Evolutionary conservation across 441 rosid species (phyloP), one percentile per base, ranked within the genome.

Genomic region (Breynia disticha): DNA sequence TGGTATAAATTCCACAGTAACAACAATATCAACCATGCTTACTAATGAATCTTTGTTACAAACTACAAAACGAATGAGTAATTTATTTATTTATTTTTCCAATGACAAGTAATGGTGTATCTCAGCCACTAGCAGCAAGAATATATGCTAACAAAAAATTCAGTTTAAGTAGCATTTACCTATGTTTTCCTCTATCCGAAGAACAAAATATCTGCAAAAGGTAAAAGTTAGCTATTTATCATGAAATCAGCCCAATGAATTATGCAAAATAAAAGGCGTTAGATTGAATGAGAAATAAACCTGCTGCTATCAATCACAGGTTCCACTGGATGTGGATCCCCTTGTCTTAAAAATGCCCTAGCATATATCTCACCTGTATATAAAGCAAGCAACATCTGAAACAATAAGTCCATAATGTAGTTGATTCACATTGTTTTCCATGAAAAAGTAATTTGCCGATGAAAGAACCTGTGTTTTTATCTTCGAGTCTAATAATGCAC

Each of bases 251-350:
- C 55, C 49, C 16, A 32, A 59, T 6, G 19, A 54, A 53, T 15
- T 28, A 38, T 37, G 22, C 50, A 65, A 56, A 7, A 17, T 24
- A 38, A 11, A 41, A 50, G 38, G 19, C 44, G 14, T 35, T 42
- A 35, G 49, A 39, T 55, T 62, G 38, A 44, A 45, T 35, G 20
- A 61, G 68, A 67, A 58, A 50, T 54, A 39, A 48, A 50, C 98
- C 98, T 86, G 90, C 98, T 91, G 76, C 98, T 91, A 67, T 91
- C 98, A 65, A 91, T 78, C 63, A 91, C 98, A 46, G 95, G 54
- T 80, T 91, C 98, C 67, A 91, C 95, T 7, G 98, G 97, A 76
- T 91, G 95, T 3, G 78, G 95, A 60, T 91, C 95, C 48, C 91
- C 98, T 35, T 77, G 76, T 76, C 95, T 81, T 67, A 93, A 69